Evolutionary conservation across 768 basidiomycete species (phyloP).

Genomic region (Gloeopeniophorella convolvens): DNA sequence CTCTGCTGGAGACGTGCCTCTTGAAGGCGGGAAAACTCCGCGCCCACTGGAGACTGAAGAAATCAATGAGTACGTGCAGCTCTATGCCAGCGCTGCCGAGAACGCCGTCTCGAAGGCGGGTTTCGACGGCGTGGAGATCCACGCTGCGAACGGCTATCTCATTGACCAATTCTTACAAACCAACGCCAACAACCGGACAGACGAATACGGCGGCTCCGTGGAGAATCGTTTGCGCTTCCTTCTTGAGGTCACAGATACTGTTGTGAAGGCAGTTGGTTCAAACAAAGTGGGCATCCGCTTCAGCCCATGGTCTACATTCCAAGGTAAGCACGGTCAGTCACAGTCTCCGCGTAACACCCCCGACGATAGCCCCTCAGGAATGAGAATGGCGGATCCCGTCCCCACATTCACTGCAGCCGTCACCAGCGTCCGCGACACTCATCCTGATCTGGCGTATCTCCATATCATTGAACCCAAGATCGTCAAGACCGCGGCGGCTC

Average conservation of each 20-base stretch:
- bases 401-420: not conserved
- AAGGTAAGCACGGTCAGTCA: too few species aligned
- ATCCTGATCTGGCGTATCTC: not conserved
- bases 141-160: slow-evolving; percentile 28
- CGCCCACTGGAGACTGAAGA: slow-evolving; percentile 41
- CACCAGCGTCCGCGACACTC: not conserved
- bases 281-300: slow-evolving; percentile 31
- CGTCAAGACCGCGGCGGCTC: too few species aligned
- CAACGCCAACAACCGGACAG: slow-evolving; percentile 32
- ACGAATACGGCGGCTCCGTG: slow-evolving; percentile 39
- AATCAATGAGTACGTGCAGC: slow-evolving; percentile 42
- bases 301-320: slow-evolving; percentile 23
- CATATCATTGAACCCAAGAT: slow-evolving; percentile 6
- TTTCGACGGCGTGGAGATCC: slow-evolving; percentile 27
- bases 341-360: too few species aligned
- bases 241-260: slow-evolving; percentile 33
- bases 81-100: slow-evolving; percentile 36
- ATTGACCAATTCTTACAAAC: slow-evolving; percentile 38
- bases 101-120: too few species aligned
- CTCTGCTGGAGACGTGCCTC: slow-evolving; percentile 24
- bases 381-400: not conserved
- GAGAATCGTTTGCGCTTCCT: slow-evolving; percentile 39
- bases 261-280: slow-evolving; percentile 30
- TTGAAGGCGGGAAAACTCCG: slow-evolving; percentile 25
- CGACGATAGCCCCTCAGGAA: too few species aligned